Conservation (phyloP, 257 asterid genomes). For the Perilla frutescens region DNA sequence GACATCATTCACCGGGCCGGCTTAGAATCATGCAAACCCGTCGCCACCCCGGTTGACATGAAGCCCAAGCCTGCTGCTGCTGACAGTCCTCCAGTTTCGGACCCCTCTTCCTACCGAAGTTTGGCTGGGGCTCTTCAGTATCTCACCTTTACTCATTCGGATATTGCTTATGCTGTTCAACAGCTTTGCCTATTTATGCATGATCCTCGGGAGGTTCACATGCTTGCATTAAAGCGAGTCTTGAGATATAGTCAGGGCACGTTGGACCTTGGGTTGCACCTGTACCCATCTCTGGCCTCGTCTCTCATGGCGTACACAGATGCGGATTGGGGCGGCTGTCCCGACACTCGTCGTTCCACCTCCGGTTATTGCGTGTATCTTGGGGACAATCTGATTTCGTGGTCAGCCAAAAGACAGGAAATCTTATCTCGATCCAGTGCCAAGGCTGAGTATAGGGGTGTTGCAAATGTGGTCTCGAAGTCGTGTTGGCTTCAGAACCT, state of each 20-base stretch:
- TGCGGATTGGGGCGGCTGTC: not conserved
- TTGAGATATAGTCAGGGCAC: not conserved
- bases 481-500: not conserved
- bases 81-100: too few species aligned
- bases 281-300: not conserved
- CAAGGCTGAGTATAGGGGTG: not conserved
- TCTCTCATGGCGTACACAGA: not conserved
- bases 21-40: too few species aligned
- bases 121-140: too few species aligned
- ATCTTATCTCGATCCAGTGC: not conserved
- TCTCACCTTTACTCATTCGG: too few species aligned
- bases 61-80: too few species aligned
- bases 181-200: too few species aligned
- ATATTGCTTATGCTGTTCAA: too few species aligned
- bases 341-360: not conserved
- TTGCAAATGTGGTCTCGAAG: not conserved
- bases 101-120: too few species aligned
- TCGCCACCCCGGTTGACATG: too few species aligned
- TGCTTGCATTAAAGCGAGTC: not conserved
- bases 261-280: not conserved
- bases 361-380: not conserved
- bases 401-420: not conserved
- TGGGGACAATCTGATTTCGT: not conserved
- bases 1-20: too few species aligned
- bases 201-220: not conserved